Percentiles rank a stretch among this genome's conserved stretches.
phyloP scores from a whole-genome alignment of 2,329 filamentous ascomycete species.

The Fusarium zealandicum region DNA sequence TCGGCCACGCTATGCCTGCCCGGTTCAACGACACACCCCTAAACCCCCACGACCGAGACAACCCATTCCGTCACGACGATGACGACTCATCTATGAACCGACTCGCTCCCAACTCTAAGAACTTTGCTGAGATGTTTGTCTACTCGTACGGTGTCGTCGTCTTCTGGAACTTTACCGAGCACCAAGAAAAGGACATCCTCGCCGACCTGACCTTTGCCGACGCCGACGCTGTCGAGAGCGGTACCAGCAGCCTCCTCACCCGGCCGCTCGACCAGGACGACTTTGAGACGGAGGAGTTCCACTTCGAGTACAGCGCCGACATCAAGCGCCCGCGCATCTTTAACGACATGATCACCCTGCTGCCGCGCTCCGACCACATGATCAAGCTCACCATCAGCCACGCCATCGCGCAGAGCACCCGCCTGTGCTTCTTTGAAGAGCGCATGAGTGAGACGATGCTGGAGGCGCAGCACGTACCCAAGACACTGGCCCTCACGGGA shows the following conservation, averaged over 20 bases:
- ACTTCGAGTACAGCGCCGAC: conserved; percentile 92
- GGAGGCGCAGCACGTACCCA: conserved; percentile 90
- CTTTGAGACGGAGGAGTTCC: conserved; percentile 97
- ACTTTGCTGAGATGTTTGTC: conserved; percentile 94
- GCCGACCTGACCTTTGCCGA: conserved; percentile 92
- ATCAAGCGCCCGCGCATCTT: conserved; percentile 90
- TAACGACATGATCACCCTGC: conserved; percentile 98
- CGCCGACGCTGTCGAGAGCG: conserved; percentile 67
- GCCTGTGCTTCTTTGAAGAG: conserved; percentile 95
- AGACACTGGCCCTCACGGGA: conserved; percentile 86
- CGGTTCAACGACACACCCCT: conserved; percentile 45
- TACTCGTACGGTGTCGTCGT: conserved; percentile 97
- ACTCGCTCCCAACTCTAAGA: conserved; percentile 73
- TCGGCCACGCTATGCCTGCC: conserved; percentile 38
- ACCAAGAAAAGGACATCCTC: conserved; percentile 94
- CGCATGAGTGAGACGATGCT: conserved; percentile 94
- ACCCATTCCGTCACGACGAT: conserved; percentile 47
- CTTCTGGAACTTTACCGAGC: conserved; percentile 98
- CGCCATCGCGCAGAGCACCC: conserved; percentile 96
- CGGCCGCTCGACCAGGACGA: conserved; percentile 85
- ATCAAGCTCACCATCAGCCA: conserved; percentile 98
- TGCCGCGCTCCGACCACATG: conserved; percentile 94
- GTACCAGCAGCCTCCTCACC: conserved; percentile 71
- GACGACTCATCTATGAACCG: conserved; percentile 62
- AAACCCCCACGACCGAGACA: conserved; percentile 40